Conservation (phyloP, 306 rosid species). For the Purshia tridentata region DNA sequence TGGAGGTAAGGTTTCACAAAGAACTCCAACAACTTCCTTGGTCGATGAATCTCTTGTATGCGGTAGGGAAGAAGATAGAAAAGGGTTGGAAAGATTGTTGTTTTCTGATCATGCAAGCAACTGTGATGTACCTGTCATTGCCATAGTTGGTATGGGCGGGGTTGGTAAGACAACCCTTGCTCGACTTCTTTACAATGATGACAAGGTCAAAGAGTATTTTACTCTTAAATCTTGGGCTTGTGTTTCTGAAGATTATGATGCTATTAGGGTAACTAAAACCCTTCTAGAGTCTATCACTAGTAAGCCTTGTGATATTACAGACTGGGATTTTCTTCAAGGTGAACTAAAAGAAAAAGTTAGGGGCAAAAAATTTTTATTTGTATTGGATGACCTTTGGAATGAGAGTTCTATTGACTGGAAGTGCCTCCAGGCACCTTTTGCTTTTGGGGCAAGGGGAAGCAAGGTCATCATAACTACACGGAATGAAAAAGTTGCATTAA, state of each 20-base stretch:
- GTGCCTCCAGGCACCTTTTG: neutral
- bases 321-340: neutral
- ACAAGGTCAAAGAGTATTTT: neutral
- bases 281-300: neutral
- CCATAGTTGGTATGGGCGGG: slow-evolving; percentile 11
- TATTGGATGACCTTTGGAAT: slow-evolving; percentile 12
- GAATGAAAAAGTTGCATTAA: neutral
- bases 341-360: neutral
- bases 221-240: neutral
- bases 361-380: neutral
- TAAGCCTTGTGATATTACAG: neutral
- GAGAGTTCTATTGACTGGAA: neutral
- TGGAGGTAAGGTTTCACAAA: too few relatives aligned
- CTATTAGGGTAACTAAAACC: neutral
- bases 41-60: neutral
- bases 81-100: neutral
- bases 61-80: neutral
- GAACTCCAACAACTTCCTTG: neutral
- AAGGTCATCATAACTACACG: slow-evolving; percentile 19
- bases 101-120: neutral
- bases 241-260: neutral
- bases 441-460: slow-evolving; percentile 7
- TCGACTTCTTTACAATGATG: slow-evolving; percentile 5
- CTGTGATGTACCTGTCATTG: neutral
- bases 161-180: slow-evolving; percentile 15